A percentile compares a stretch with the other conserved stretches of the same genome.
These are phyloP conservation scores for Nadsonia starkeyi-henricii DNA, from an alignment of 1,139 yeast species.

Conservation along the genomic window DNA sequence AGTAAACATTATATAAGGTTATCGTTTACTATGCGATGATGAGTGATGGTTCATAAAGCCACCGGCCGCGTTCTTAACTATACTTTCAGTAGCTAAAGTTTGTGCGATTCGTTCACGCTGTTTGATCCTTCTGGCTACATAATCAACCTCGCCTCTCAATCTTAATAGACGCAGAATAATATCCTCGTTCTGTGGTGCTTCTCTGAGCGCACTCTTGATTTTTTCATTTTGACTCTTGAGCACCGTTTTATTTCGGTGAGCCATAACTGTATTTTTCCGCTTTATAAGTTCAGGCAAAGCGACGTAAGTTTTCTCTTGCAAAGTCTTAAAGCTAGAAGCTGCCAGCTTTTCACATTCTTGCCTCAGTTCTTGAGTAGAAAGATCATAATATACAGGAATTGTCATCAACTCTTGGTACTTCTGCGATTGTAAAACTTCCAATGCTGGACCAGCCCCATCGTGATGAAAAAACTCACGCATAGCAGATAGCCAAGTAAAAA, in stretches of 20 bases:
- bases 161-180: slow-evolving; percentile 46
- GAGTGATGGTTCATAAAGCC: background rate
- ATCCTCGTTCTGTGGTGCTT: slow-evolving; percentile 53
- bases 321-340: slow-evolving; percentile 17
- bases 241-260: slow-evolving; percentile 54
- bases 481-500: slow-evolving; percentile 58
- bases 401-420: slow-evolving; percentile 51
- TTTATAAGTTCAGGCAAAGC: slow-evolving; percentile 43
- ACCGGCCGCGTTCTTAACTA: slow-evolving; percentile 6
- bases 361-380: slow-evolving; percentile 35
- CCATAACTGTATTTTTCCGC: slow-evolving; percentile 53
- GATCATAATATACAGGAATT: slow-evolving; percentile 55
- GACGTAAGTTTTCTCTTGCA: slow-evolving; percentile 17
- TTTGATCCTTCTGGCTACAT: slow-evolving; percentile 41
- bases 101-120: slow-evolving; percentile 52
- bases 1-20: no score
- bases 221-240: slow-evolving; percentile 42
- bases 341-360: slow-evolving; percentile 45
- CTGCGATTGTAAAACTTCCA: slow-evolving; percentile 48
- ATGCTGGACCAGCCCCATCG: slow-evolving; percentile 70
- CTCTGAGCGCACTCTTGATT: slow-evolving; percentile 36
- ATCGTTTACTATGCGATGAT: no score
- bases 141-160: slow-evolving; percentile 31
- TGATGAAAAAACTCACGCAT: slow-evolving; percentile 64
- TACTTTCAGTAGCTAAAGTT: slow-evolving; percentile 48